Evolutionary conservation across 2,329 filamentous ascomycete species (phyloP), one percentile per base, ranked within the genome.

Genomic region (Cryphonectria carpinicola): DNA sequence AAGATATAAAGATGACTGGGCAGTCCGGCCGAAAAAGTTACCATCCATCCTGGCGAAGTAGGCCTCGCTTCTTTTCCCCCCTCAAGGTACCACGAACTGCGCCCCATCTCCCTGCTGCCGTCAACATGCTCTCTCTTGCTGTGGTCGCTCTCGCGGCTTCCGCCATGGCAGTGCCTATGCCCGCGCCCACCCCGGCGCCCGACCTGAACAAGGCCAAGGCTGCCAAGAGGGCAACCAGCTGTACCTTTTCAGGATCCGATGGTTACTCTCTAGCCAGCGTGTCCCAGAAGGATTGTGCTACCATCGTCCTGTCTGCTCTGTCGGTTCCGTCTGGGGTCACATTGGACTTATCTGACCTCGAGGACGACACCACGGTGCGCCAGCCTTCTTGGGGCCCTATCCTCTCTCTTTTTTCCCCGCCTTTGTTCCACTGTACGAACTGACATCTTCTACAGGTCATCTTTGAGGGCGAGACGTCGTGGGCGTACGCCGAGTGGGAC

Each of bases 381-480:
- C 25, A 49, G 46, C 87, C 86, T 35, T 83, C 78, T 68, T 82
- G 82, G 82, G 7, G 10, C 28, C 49, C 7, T n/a, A 7, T 19
- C 22, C 13, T 43, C 19, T 37, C 37, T 1, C 41, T 2, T 25
- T 39, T 39, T 22, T n/a, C 11, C 2, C 11, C 5, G 37, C 37
- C 37, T 39, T 13, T 13, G 28, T 37, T 17, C 5, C 64, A 17
- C 63, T 60, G 69, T 54, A 71, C 73, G 69, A 61, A 10, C 54
- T 70, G 22, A 49, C 62, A 11, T 28, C 22, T 37, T 28, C 25
- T 13, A 39, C 41, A 82, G 80, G 82, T 91, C 74, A 87, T 86
- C 75, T 92, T 92, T 79, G 79, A 88, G 72, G 90, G 90, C 61
- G 87, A 83, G 46, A 92, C 90, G 22, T 89, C 87, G 70, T 92